Base-by-base conservation (phyloP, 1,284 basidiomycete genomes). In the Pisolithus thermaeus region DNA sequence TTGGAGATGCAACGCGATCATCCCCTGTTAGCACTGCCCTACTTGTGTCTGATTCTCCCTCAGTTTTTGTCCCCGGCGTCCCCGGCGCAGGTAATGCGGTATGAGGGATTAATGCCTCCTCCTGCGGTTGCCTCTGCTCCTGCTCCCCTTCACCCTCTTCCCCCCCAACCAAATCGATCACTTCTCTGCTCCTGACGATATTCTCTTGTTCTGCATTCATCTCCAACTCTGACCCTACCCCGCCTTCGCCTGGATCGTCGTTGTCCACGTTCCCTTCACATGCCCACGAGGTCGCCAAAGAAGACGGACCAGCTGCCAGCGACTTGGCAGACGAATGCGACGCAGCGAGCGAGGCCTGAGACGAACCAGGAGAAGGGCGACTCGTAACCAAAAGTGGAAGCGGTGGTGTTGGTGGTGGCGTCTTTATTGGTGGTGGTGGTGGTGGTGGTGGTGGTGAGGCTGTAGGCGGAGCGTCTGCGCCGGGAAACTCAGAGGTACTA, bases 271-370 rank as follows among this genome's bases (percentile, higher is more conserved):
- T 53, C 22, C 50, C 52, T 32, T 45, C 37, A 32, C 11, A 56
- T 42, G 51, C 56, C 63, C 63, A 65, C 47, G 63, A 65, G 38
- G 63, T 64, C 41, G 61, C 63, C 27, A 41, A 44, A n/a, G 63
- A 68, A 40, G 62, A 66, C 49, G 49, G 59, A 20, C 50, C 47
- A 8, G 52, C 47, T 16, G 52, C 25, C 22, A 16, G 27, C 28
- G 47, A 20, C 20, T 46, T 55, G 12, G 50, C 46, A 16, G 43
- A 46, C 25, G 46, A 45, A 22, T 30, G 49, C 4, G 49, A 55
- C 43, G 42, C 37, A 20, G 38, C 39, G 16, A 43, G 42, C 42
- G 42, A 43, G 14, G 28, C 42, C 25, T 30, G 42, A 7, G 52
- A 52, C 5, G 54, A 55, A 30, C 30, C 27, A 16, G 44, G 46